Evolutionary conservation across 768 basidiomycete species (phyloP).

Genomic region (Mrakia gelida): DNA sequence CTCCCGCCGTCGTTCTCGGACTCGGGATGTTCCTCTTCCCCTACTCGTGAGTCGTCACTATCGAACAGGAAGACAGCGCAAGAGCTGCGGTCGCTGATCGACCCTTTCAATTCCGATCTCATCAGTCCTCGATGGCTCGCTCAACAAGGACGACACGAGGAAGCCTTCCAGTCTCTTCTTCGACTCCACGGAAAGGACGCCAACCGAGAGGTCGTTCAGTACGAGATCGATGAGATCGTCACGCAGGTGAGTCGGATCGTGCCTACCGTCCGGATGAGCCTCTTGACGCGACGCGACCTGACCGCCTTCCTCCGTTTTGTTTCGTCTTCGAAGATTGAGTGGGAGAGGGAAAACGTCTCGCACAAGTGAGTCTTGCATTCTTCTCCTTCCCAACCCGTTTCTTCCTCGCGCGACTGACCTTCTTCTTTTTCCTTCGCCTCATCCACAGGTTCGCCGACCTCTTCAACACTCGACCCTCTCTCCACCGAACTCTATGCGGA

Average conservation of each 20-base stretch:
- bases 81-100: too few species aligned
- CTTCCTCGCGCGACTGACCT: not conserved
- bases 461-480: constrained; percentile 6
- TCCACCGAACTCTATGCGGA: not conserved
- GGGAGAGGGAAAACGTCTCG: constrained; percentile 8
- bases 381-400: not conserved
- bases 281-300: not conserved
- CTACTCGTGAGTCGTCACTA: not conserved
- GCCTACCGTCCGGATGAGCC: too few species aligned
- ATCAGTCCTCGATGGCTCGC: constrained; percentile 9
- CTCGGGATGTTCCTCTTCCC: not conserved
- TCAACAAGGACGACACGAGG: not conserved
- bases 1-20: not conserved
- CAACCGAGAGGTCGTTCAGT: not conserved
- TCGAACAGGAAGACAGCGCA: too few species aligned
- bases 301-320: not conserved
- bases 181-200: not conserved
- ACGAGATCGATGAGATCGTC: constrained; percentile 17
- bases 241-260: not conserved
- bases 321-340: not conserved
- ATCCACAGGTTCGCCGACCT: not conserved
- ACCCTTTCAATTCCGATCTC: too few species aligned
- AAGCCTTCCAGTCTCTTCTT: constrained; percentile 7
- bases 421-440: not conserved
- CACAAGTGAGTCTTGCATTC: not conserved